Percentiles rank a stretch among this genome's conserved stretches.
These are phyloP conservation scores for Eucalyptus pauciflora DNA, from an alignment of 345 rosid species.

Conservation along the genomic window DNA sequence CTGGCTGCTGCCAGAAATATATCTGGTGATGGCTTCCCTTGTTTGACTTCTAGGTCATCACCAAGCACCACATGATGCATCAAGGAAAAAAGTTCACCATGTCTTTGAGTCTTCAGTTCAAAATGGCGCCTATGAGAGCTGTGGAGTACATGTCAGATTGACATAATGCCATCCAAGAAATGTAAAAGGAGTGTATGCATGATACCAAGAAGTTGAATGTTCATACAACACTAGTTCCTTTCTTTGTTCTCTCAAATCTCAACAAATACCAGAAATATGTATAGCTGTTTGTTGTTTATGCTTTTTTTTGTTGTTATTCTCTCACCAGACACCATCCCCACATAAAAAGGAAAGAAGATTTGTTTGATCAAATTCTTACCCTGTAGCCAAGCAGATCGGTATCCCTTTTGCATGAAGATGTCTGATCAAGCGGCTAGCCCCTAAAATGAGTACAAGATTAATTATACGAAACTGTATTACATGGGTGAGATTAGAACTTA, in stretches of 20 bases:
- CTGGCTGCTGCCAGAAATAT: conserved; percentile 78
- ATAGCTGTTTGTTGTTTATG: background rate
- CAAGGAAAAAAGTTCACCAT: conserved; percentile 66
- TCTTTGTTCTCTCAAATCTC: background rate
- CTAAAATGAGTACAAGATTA: conserved; percentile 8
- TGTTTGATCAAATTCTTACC: conserved; percentile 23
- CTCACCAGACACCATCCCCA: background rate
- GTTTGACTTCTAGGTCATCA: conserved; percentile 92
- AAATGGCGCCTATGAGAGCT: conserved; percentile 76
- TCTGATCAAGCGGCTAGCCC: conserved; percentile 63
- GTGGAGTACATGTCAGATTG: background rate
- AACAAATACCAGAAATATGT: background rate
- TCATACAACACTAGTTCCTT: background rate
- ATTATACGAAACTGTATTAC: background rate
- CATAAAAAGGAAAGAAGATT: background rate
- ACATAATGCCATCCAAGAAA: background rate
- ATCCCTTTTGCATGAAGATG: conserved; percentile 81
- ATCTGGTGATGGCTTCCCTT: conserved; percentile 91
- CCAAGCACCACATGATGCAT: conserved; percentile 93
- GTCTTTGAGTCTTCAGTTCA: conserved; percentile 72
- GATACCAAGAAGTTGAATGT: background rate
- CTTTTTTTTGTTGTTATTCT: background rate
- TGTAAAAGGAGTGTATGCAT: background rate
- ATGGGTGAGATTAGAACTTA: background rate
- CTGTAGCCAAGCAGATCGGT: conserved; percentile 74